A percentile compares a stretch with the other conserved stretches of the same genome.
These are phyloP conservation scores for Gamsiella multidivaricata DNA, from an alignment of 192 early-diverging fungal species.

Conservation along the genomic window DNA sequence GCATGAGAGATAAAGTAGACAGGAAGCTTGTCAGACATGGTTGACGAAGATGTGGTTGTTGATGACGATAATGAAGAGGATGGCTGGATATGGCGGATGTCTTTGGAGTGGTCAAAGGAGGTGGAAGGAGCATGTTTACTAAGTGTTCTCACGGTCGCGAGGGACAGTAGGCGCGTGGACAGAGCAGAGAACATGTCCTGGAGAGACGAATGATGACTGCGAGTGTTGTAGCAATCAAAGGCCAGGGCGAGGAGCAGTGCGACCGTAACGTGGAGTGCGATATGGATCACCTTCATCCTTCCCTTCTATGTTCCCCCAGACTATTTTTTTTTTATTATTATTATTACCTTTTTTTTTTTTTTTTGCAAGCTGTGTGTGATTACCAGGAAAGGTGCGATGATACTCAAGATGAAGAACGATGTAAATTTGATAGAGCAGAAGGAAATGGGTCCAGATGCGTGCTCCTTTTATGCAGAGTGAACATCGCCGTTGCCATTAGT, in stretches of 20 bases:
- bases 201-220: background rate
- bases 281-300: background rate
- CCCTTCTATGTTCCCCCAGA: no score
- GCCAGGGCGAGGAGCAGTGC: background rate
- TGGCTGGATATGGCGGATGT: background rate
- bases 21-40: conserved; percentile 31
- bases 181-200: background rate
- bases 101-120: background rate
- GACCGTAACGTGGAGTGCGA: background rate
- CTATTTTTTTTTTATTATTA: no score
- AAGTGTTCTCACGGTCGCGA: background rate
- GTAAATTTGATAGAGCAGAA: no score
- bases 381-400: no score
- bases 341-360: no score
- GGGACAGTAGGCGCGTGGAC: background rate
- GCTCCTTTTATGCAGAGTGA: no score
- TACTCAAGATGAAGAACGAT: no score
- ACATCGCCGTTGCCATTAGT: background rate
- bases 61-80: background rate
- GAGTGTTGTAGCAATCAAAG: background rate
- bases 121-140: background rate
- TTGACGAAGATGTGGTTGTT: background rate
- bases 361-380: no score
- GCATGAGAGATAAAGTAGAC: conserved; percentile 53
- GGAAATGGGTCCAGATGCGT: no score